Evolutionary conservation across 768 basidiomycete genomes (phyloP).

Genomic region (Artomyces pyxidatus): DNA sequence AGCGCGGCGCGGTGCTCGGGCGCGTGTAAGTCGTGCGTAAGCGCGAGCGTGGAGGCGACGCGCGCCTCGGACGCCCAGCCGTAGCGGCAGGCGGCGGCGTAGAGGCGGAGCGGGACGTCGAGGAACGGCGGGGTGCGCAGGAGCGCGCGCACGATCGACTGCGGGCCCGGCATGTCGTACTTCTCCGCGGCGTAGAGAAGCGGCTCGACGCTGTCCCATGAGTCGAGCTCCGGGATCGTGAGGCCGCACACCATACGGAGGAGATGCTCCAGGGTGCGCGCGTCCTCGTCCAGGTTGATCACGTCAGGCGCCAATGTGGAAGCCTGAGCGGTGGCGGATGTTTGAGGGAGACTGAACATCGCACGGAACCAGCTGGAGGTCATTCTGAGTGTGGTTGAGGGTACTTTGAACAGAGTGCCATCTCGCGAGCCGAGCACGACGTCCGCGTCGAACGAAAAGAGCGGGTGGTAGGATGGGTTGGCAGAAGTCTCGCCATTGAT

Average conservation of each 20-base stretch:
- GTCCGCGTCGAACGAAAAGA: constrained; percentile 50
- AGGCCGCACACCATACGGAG: constrained; percentile 58
- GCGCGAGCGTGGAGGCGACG: constrained; percentile 44
- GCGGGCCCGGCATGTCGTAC: constrained; percentile 62
- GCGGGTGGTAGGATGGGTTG: constrained; percentile 30
- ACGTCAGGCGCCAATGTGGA: constrained; percentile 18
- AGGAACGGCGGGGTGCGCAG: constrained; percentile 44
- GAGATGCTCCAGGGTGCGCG: constrained; percentile 43
- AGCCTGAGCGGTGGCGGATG: neutral
- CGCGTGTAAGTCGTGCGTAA: constrained; percentile 44
- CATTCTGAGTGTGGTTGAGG: constrained; percentile 50
- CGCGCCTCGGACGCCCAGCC: constrained; percentile 52
- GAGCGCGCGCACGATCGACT: constrained; percentile 51
- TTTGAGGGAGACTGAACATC: constrained; percentile 51
- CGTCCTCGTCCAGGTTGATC: constrained; percentile 52
- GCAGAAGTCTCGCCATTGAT: neutral
- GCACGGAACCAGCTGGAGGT: constrained; percentile 59
- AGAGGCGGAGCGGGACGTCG: constrained; percentile 43
- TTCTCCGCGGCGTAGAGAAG: constrained; percentile 60
- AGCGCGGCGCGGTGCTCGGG: constrained; percentile 37
- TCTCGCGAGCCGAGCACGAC: constrained; percentile 45
- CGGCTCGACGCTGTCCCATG: constrained; percentile 46
- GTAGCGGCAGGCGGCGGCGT: constrained; percentile 46
- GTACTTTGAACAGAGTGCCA: constrained; percentile 46
- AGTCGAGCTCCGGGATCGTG: constrained; percentile 37